phyloP scores from a whole-genome alignment of 176 grass and related monocot species.

The Poa pratensis region DNA sequence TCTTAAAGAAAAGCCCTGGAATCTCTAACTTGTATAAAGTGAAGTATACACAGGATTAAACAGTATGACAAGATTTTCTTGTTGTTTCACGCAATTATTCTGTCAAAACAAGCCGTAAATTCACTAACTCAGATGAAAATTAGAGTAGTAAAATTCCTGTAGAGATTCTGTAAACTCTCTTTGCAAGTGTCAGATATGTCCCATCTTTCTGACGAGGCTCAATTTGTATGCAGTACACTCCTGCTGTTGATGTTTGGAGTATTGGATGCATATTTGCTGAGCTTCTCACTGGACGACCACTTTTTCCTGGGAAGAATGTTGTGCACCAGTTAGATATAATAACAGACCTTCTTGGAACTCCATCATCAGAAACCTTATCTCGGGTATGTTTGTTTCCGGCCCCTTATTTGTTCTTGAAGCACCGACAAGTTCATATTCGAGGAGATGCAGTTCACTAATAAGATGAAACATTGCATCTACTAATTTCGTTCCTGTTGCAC shows the following conservation, averaged over 20 bases:
- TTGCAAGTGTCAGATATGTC: slow-evolving; percentile 32
- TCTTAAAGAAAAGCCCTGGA: neutral
- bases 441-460: neutral
- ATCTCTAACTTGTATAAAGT: neutral
- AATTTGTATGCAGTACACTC: slow-evolving; percentile 73
- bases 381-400: slow-evolving; percentile 49
- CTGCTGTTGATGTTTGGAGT: slow-evolving; percentile 93
- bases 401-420: neutral
- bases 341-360: slow-evolving; percentile 76
- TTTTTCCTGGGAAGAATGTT: slow-evolving; percentile 79
- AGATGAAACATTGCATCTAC: neutral
- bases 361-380: slow-evolving; percentile 79
- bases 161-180: neutral
- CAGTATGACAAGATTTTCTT: neutral
- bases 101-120: neutral
- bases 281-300: slow-evolving; percentile 67
- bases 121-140: neutral
- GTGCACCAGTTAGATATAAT: slow-evolving; percentile 85
- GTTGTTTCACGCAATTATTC: neutral
- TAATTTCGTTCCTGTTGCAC: neutral
- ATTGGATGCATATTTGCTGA: slow-evolving; percentile 86
- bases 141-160: slow-evolving; percentile 11
- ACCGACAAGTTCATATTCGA: neutral
- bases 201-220: slow-evolving; percentile 25
- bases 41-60: neutral